Evolutionary conservation across 2,329 filamentous ascomycete genomes (phyloP), one percentile per base, ranked within the genome.

Genomic region (Ophiobolus disseminans): DNA sequence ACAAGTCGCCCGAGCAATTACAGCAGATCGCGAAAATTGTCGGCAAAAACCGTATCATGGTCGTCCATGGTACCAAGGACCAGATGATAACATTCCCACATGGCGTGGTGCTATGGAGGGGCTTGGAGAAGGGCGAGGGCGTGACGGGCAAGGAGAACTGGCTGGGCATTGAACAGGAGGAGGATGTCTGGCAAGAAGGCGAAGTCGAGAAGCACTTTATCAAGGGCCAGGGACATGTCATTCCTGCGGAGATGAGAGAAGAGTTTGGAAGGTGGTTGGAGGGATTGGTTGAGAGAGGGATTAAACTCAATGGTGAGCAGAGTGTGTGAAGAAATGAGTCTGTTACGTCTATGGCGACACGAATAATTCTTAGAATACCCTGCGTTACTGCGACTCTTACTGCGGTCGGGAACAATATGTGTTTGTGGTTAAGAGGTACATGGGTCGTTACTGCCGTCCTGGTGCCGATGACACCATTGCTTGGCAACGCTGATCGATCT

Each of bases 21-120:
- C 75, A 74, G 56, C 75, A 80, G 53, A 78, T 96, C 54, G 88
- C 81, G 0, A 85, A 91, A 58, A 74, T 71, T 21, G 81, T 96
- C 1, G 90, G 90, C 0, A 80, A 89, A 43, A 82, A 87, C 56
- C 77, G 90, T 23, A 92, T 96, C 56, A 72, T 90, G 60, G 83
- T 96, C 4, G 72, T 93, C 58, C 91, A 96, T 72, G 91, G 91
- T 6, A 86, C 82, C 0, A 73, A 74, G 8, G 91, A 96, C 72
- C 78, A 79, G n/a, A 91, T 96, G 88, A 87, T 96, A 58, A 84
- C 82, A 4, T 78, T 86, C 38, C 80, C 80, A 5, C 89, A 94
- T 66, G 90, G 84, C 0, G 75, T 84, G 64, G 82, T 87, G 70
- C 72, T 96, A 56, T 83, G 88, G 48, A 78, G 84, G 40, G 81